Base-by-base conservation (phyloP, 2,329 filamentous ascomycete genomes). In the Alternaria triticina region DNA sequence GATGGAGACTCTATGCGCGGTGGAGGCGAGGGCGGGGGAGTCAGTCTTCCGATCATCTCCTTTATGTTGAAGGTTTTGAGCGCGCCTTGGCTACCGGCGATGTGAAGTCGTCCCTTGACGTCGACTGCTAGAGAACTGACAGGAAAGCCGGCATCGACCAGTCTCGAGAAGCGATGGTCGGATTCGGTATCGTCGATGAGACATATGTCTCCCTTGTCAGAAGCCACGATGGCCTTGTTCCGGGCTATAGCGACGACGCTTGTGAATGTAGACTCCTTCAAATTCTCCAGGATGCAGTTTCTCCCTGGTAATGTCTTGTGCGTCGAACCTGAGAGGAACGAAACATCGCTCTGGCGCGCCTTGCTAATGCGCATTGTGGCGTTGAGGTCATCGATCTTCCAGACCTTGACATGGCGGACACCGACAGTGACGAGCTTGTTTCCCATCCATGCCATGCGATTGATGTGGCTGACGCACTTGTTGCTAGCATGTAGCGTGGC, bases 371-470 rank as follows among this genome's bases (percentile, higher is more conserved):
- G 90, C 20, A 67, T 52, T 6, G 82, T 81, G 17, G 85, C 82
- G 45, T 76, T 83, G 60, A 74, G 82, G 25, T 95, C 93, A 36
- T 96, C 92, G 11, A 96, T 86, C 70, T 90, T 90, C 96, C 96
- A 99, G 54, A 96, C 87, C 80, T 97, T 98, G 78, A 97, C 89
- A 81, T 97, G 95, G 25, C 96, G 89, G 55, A 96, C 91, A 13
- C 96, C 96, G 23, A 96, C 88, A 22, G 95, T 97, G 62, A 99
- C 85, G 56, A 99, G 85, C 69, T 82, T 91, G 70, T 86, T 91
- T 11, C 94, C 94, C 80, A 97, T 88, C 95, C 96, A 99, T 44
- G 91, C 86, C 88, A 99, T 97, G 57, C 91, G 90, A 67, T 90
- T 90, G 72, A 98, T 88, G 65, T 89, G 89, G 17, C 92, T 94